phyloP scores from a whole-genome alignment of 1,284 basidiomycete genomes.

The Ganoderma leucocontextum region DNA sequence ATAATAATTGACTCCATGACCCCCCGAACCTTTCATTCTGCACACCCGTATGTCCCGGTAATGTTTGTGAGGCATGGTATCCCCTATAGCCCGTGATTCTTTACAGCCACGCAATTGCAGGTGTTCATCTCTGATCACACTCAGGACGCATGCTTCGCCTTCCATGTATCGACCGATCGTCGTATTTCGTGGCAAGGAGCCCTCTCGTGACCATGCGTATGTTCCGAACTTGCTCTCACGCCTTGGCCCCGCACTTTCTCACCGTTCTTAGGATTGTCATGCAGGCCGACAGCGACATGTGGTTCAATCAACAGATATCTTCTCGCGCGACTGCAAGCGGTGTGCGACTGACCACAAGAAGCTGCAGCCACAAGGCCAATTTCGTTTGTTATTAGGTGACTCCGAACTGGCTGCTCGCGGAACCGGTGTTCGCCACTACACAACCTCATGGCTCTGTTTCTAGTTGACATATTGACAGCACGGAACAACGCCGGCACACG shows the following conservation, averaged over 20 bases:
- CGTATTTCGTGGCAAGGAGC: background rate
- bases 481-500: no score
- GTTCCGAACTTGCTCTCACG: conserved; percentile 1
- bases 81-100: background rate
- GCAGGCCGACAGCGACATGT: background rate
- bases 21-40: background rate
- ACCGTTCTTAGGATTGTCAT: background rate
- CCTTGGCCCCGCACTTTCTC: background rate
- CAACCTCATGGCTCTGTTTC: background rate
- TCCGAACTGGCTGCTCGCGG: background rate
- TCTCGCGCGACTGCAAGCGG: background rate
- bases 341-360: background rate
- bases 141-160: background rate
- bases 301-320: conserved; percentile 18
- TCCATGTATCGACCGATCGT: background rate
- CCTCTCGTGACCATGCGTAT: conserved; percentile 1
- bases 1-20: background rate
- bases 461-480: no score
- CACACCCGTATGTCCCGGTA: no score
- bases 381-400: background rate
- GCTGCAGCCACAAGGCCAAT: background rate
- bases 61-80: background rate
- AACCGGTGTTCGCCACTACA: background rate
- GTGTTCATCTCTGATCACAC: background rate
- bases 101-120: background rate